Evolutionary conservation across 164 flowering plant genomes (phyloP).

Genomic region (Hamamelis virginiana): DNA sequence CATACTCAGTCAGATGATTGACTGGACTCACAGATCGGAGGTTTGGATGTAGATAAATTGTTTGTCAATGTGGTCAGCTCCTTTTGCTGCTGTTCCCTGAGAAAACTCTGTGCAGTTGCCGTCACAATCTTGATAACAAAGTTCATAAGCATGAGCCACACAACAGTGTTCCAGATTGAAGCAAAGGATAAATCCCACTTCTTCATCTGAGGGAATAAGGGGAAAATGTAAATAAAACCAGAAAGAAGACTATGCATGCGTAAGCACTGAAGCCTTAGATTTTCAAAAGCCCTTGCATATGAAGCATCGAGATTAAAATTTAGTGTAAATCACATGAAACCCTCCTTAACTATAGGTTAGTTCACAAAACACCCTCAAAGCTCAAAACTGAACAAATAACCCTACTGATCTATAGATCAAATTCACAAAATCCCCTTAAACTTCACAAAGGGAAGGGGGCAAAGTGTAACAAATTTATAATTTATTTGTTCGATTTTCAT

Average conservation of each 20-base stretch:
- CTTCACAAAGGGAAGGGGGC: no score
- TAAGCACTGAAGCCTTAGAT: background rate
- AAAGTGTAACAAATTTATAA: no score
- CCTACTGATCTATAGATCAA: no score
- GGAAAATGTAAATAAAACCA: background rate
- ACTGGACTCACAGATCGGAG: conserved; percentile 6
- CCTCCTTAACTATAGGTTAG: no score
- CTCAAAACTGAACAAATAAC: no score
- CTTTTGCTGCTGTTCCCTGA: conserved; percentile 55
- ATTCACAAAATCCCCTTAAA: no score
- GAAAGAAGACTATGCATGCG: background rate
- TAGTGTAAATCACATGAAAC: no score
- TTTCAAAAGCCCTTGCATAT: no score
- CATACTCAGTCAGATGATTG: background rate
- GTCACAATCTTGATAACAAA: conserved; percentile 63
- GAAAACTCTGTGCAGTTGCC: conserved; percentile 59
- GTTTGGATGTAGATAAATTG: conserved; percentile 12
- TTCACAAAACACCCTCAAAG: no score
- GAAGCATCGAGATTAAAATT: no score
- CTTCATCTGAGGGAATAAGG: conserved; percentile 37
- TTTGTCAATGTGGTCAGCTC: conserved; percentile 36
- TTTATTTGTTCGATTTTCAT: no score
- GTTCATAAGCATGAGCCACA: conserved; percentile 67
- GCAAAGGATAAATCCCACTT: conserved; percentile 62
- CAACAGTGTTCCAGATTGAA: conserved; percentile 62